Evolutionary conservation across 2,329 filamentous ascomycete genomes (phyloP), one percentile per base, ranked within the genome.

Genomic region (Massarina eburnea): DNA sequence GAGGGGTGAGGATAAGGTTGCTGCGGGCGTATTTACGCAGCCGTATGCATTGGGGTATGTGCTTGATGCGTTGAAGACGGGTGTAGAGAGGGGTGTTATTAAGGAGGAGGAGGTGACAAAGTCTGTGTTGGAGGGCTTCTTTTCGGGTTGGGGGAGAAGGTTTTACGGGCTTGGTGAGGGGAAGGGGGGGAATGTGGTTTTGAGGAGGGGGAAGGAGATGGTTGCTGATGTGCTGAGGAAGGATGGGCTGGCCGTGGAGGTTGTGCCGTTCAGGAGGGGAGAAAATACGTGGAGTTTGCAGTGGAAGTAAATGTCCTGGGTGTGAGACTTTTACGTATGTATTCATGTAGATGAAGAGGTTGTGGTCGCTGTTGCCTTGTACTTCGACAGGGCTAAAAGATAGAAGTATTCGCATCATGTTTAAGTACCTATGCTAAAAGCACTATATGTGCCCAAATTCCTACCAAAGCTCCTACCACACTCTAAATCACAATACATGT

Each of bases 11-110:
- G 73, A 74, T 42, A 74, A 67, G 75, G 66, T 64, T 57, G 80
- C 84, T 0, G 88, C 88, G 0, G 88, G 88, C 4, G 87, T 91
- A 34, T 92, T 90, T 67, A 91, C 88, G 1, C 88, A 92, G 71
- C 84, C 85, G 3, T 84, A 84, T 62, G 83, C 83, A 0, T 76
- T 83, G 2, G 82, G 83, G 43, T 77, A 84, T 38, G 84, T 89
- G 37, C 71, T 90, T 19, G 79, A 80, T 66, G 81, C 81, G 18
- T 71, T 90, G 32, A 80, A 87, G 67, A 79, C 82, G 56, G 86
- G 78, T 4, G 73, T 86, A 3, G 69, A 76, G 58, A 75, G 76
- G 51, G 79, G 79, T 0, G 72, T 81, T 33, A 54, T 85, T 18
- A 70, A 64, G 34, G 76, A 78, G 44, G 75, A 77, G 22, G 77